Evolutionary conservation across 2,329 filamentous ascomycete species (phyloP), one percentile per base, ranked within the genome.

Genomic region (Penicillium paneum): DNA sequence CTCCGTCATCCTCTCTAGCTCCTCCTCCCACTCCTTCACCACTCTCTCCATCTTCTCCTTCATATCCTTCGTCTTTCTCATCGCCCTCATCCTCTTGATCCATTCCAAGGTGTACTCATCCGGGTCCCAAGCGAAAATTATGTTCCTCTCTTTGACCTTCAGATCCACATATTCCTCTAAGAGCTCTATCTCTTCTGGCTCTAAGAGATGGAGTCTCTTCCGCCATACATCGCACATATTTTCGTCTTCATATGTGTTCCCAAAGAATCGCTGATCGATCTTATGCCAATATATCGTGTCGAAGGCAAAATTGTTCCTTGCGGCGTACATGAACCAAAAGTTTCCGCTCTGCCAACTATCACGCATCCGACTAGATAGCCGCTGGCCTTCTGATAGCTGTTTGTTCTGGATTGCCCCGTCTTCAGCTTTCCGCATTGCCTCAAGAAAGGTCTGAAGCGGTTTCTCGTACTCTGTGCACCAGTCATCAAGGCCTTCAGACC

Each of bases 401-500:
- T 24, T 5, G 21, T 24, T 24, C 6, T 24, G 21, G 21, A 24
- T 24, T 24, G 21, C 21, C 21, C 6, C 21, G 32, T 65, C 56
- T 1, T 26, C 28, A 10, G 55, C 49, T 11, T 32, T 43, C 6
- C n/a, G 4, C 45, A 64, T 45, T 6, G 40, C 63, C 21, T 43
- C 45, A 0, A 65, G 34, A 49, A 63, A 65, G 10, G 49, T 57
- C 45, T 55, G 21, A 5, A 66, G 52, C 10, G 55, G 57, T 39
- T n/a, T 2, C 56, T 57, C 44, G 49, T 61, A n/a, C 15, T 42
- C 41, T 2, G 13, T 38, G 15, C 36, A 59, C 61, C 60, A 67
- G 29, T 56, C 60, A 0, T 63, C 59, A 13, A 66, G 13, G 8
- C 55, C 60, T n/a, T 59, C 28, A 8, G 49, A 28, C 63, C 64